Conservation (phyloP, 495 filamentous ascomycete genomes). For the Talaromyces thailandensis region DNA sequence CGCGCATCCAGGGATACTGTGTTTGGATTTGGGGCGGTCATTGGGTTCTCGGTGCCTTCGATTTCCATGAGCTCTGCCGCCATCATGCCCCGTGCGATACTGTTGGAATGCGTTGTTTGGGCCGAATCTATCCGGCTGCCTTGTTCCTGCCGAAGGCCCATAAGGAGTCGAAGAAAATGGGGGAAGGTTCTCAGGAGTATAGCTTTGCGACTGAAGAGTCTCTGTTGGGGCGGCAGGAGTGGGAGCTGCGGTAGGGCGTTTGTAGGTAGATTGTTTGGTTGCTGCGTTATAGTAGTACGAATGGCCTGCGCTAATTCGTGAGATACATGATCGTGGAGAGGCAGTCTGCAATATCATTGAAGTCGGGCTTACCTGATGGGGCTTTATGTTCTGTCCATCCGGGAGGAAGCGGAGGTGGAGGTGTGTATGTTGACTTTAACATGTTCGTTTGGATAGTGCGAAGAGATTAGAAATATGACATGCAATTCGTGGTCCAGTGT, state of each 20-base stretch:
- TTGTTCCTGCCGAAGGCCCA: slow-evolving; percentile 19
- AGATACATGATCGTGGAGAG: slow-evolving; percentile 1
- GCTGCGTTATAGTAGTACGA: slow-evolving; percentile 81
- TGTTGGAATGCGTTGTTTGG: slow-evolving; percentile 16
- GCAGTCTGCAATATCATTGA: background rate
- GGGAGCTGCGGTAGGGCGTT: slow-evolving; percentile 40
- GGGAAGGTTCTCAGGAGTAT: slow-evolving; percentile 25
- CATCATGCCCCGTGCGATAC: slow-evolving; percentile 32
- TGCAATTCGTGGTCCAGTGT: background rate
- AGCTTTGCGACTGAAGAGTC: slow-evolving; percentile 16
- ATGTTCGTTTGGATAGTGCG: slow-evolving; percentile 12
- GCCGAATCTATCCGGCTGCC: slow-evolving; percentile 8
- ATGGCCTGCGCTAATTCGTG: slow-evolving; percentile 45
- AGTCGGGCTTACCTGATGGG: slow-evolving; percentile 53
- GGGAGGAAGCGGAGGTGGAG: slow-evolving; percentile 53
- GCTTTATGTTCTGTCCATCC: slow-evolving; percentile 94
- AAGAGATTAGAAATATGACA: background rate
- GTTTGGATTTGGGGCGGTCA: slow-evolving; percentile 76
- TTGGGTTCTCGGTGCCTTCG: slow-evolving; percentile 48
- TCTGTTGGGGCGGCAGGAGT: slow-evolving; percentile 15
- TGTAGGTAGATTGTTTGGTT: slow-evolving; percentile 85
- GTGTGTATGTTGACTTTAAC: slow-evolving; percentile 35
- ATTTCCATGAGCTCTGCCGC: slow-evolving; percentile 43
- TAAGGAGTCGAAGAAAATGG: slow-evolving; percentile 36
- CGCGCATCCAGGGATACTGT: slow-evolving; percentile 66